Conservation (phyloP, 805 yeast species). For the Candida andamanensis region DNA sequence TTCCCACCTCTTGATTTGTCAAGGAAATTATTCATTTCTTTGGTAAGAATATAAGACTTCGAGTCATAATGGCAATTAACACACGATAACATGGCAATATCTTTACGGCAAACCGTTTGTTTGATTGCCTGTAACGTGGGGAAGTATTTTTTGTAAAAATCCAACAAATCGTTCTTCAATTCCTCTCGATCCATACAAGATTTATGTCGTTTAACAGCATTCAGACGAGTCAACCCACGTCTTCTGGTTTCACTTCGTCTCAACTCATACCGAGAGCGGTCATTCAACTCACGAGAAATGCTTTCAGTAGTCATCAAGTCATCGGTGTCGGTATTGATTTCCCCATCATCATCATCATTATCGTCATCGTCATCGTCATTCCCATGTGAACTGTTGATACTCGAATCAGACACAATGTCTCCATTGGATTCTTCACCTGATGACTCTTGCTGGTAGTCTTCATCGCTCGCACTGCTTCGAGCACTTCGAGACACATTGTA, state of each 20-base stretch:
- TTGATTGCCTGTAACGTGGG: no score
- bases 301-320: not conserved
- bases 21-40: constrained; percentile 4
- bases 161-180: constrained; percentile 1
- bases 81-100: no score
- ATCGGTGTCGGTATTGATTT: not conserved
- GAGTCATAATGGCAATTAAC: no score
- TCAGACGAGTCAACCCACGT: constrained; percentile 4
- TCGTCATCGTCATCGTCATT: not conserved
- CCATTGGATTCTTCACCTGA: no score
- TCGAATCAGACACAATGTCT: no score
- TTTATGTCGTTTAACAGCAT: constrained; percentile 3
- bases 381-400: not conserved
- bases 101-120: no score
- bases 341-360: not conserved
- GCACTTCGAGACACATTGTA: no score
- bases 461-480: no score
- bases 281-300: not conserved
- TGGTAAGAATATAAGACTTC: no score
- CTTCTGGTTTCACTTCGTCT: constrained; percentile 6
- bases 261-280: constrained; percentile 3
- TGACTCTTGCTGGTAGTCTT: no score
- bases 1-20: not conserved
- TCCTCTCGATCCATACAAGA: no score
- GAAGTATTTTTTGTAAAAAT: constrained; percentile 2